These are phyloP conservation scores for Stentor coeruleus DNA, from an alignment of 73 alveolate species.

Conservation along the genomic window DNA sequence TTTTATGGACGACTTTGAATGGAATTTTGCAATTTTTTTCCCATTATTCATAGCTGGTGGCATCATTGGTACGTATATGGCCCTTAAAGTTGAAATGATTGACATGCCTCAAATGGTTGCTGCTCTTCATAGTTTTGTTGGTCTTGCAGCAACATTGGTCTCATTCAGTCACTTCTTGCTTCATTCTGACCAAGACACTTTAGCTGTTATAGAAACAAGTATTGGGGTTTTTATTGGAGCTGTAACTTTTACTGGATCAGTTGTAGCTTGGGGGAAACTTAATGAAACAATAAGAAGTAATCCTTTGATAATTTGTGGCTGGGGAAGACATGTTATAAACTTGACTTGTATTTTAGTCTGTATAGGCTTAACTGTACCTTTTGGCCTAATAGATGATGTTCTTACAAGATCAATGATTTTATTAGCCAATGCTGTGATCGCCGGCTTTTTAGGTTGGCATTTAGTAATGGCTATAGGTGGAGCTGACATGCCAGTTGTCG, in stretches of 20 bases:
- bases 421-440: slow-evolving; percentile 2
- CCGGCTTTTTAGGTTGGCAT: slow-evolving; percentile 26
- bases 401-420: background rate
- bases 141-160: slow-evolving; percentile 26
- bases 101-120: slow-evolving; percentile 32
- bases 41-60: slow-evolving; percentile 23
- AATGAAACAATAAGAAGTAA: slow-evolving; percentile 29
- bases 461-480: slow-evolving; percentile 75
- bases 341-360: background rate
- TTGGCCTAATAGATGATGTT: background rate
- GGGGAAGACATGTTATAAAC: slow-evolving; percentile 25
- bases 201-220: background rate
- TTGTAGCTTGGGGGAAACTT: slow-evolving; percentile 68
- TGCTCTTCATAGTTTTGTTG: slow-evolving; percentile 28
- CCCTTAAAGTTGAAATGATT: slow-evolving; percentile 26
- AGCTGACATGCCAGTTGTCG: slow-evolving; percentile 92
- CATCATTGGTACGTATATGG: background rate
- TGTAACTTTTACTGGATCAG: slow-evolving; percentile 61
- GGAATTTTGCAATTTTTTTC: slow-evolving; percentile 8
- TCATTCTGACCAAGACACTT: background rate
- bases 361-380: background rate
- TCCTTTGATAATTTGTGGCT: slow-evolving; percentile 26
- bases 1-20: background rate
- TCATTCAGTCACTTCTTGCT: slow-evolving; percentile 46
- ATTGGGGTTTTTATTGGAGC: slow-evolving; percentile 37